Evolutionary conservation across 2,329 filamentous ascomycete species (phyloP).

Genomic region (Alternaria dauci): DNA sequence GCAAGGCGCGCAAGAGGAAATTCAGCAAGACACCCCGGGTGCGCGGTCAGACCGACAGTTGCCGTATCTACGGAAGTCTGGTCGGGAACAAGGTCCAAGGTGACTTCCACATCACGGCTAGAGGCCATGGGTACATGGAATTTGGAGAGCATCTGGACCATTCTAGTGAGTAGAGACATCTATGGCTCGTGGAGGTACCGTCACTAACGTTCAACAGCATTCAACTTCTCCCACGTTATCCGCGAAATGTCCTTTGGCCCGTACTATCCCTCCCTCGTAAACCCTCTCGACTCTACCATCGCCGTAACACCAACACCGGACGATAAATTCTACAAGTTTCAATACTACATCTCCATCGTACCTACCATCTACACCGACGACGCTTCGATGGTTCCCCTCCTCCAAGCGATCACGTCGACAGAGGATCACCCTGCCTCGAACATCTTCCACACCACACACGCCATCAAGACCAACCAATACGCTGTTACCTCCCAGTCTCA

Average conservation of each 20-base stretch:
- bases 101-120: constrained; percentile 95
- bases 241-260: constrained; percentile 95
- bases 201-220: constrained; percentile 63
- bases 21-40: constrained; percentile 78
- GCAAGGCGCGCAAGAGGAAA: constrained; percentile 71
- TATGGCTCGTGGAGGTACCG: not conserved
- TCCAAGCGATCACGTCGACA: constrained; percentile 47
- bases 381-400: constrained; percentile 58
- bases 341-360: constrained; percentile 96
- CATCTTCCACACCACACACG: constrained; percentile 55
- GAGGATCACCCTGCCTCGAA: constrained; percentile 47
- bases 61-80: constrained; percentile 87
- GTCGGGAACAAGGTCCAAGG: constrained; percentile 97
- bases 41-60: constrained; percentile 71
- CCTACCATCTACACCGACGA: constrained; percentile 83
- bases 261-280: constrained; percentile 93
- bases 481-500: constrained; percentile 90
- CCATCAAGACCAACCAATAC: constrained; percentile 95
- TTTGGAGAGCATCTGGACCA: constrained; percentile 84
- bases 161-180: constrained; percentile 64
- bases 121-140: constrained; percentile 93
- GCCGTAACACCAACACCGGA: constrained; percentile 79
- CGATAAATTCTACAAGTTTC: constrained; percentile 92
- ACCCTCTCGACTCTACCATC: constrained; percentile 92
- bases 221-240: constrained; percentile 98